A percentile compares a stretch with the other conserved stretches of the same genome.
These are phyloP conservation scores for Tetraselmis chui DNA, from an alignment of 139 green algal genomes.

Conservation along the genomic window DNA sequence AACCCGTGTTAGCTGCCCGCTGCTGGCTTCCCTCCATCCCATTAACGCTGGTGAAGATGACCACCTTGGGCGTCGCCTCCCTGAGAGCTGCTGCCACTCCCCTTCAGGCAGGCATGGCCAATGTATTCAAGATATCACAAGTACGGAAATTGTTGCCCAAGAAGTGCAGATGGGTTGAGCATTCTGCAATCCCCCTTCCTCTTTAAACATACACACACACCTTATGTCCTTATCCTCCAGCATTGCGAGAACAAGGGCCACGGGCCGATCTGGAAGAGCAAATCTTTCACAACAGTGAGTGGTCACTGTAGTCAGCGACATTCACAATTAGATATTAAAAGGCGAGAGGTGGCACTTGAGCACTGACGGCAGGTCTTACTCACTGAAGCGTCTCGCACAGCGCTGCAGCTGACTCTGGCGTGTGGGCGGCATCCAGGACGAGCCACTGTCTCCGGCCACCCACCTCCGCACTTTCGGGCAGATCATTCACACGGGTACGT, in stretches of 20 bases:
- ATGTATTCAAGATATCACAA: no score
- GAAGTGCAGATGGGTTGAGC: no score
- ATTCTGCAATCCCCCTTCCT: no score
- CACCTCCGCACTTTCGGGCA: not conserved
- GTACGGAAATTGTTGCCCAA: no score
- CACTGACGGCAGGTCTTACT: conserved; percentile 31
- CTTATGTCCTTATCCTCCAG: conserved; percentile 72
- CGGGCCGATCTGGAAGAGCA: conserved; percentile 1
- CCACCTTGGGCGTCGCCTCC: not conserved
- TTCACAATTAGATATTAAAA: not conserved
- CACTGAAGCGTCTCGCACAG: conserved; percentile 39
- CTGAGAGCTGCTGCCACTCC: not conserved
- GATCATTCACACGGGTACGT: no score
- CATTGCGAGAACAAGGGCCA: conserved; percentile 73
- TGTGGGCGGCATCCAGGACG: conserved; percentile 78
- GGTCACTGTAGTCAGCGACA: not conserved
- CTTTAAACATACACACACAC: no score
- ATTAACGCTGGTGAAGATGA: not conserved
- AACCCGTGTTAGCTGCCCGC: not conserved
- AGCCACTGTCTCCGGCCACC: conserved; percentile 20
- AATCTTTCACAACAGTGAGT: not conserved
- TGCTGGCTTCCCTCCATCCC: not conserved
- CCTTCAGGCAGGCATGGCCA: no score
- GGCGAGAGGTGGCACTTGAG: not conserved
- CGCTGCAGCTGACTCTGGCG: conserved; percentile 46